A percentile compares a stretch with the other conserved stretches of the same genome.
Evolutionary conservation across 2,329 filamentous ascomycete genomes (phyloP).

Genomic region (Calonectria ilicicola): DNA sequence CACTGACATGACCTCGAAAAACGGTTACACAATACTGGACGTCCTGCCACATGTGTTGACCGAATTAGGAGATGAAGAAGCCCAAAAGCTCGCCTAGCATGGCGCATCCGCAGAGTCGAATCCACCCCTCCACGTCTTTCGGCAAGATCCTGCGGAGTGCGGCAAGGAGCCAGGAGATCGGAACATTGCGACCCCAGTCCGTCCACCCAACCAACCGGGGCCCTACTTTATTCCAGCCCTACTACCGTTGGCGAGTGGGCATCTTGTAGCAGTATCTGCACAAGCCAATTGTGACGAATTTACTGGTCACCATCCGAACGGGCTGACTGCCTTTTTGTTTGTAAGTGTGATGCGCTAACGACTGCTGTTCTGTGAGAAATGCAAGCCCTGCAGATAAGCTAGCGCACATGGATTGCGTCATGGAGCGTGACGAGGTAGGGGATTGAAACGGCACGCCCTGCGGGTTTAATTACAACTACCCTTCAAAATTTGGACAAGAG

Average conservation of each 20-base stretch:
- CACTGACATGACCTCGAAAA: not conserved
- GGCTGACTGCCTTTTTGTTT: not conserved
- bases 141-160: conserved; percentile 4
- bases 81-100: not conserved
- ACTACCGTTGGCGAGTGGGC: not conserved
- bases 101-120: not conserved
- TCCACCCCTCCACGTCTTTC: not conserved
- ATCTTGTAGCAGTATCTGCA: not conserved
- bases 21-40: not conserved
- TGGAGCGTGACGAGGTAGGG: not conserved
- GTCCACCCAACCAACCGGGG: not conserved
- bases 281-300: not conserved
- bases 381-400: not conserved
- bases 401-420: not conserved
- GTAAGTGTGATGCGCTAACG: not conserved
- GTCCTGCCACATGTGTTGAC: not conserved
- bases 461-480: not conserved
- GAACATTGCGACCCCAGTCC: conserved; percentile 3
- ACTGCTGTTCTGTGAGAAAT: not conserved
- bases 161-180: not conserved
- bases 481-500: not conserved
- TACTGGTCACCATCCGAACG: not conserved
- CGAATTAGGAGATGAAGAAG: not conserved
- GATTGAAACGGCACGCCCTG: not conserved
- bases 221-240: not conserved